A percentile compares a stretch with the other conserved stretches of the same genome.
Evolutionary conservation across 73 alveolate species (phyloP).

Genomic region (Urostyla sp.): DNA sequence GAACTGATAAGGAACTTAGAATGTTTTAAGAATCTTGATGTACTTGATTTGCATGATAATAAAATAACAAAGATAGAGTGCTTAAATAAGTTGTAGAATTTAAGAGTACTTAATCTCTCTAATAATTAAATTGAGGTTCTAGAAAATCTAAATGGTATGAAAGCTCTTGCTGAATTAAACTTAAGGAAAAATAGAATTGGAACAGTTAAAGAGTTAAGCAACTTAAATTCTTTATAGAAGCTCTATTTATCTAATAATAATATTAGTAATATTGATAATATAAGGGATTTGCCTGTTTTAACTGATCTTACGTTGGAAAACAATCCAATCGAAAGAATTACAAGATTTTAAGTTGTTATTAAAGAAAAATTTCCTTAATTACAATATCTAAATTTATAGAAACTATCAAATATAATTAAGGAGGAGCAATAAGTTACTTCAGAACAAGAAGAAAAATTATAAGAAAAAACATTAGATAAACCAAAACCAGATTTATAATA

Average conservation of each 20-base stretch:
- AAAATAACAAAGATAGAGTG: constrained; percentile 75
- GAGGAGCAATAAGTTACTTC: no score
- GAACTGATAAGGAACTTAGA: constrained; percentile 68
- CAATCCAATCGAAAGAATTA: constrained; percentile 57
- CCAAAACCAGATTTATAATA: background rate
- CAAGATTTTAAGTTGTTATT: background rate
- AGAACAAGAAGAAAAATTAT: no score
- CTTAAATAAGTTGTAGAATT: constrained; percentile 56
- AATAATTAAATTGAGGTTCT: constrained; percentile 70
- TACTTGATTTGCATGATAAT: constrained; percentile 80
- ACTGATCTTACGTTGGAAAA: constrained; percentile 62
- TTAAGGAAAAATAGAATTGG: constrained; percentile 81
- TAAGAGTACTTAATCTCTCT: constrained; percentile 76
- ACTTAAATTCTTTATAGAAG: constrained; percentile 34
- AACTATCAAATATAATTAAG: background rate
- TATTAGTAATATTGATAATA: constrained; percentile 24
- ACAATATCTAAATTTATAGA: constrained; percentile 11
- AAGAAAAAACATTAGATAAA: background rate
- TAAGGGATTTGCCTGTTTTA: constrained; percentile 43
- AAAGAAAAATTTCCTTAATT: constrained; percentile 51
- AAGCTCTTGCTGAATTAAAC: constrained; percentile 78
- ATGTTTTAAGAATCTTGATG: constrained; percentile 71
- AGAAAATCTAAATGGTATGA: constrained; percentile 69
- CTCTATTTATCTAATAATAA: constrained; percentile 51
- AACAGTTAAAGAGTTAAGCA: constrained; percentile 19